Evolutionary conservation across 192 early-diverging fungal species (phyloP).

Genomic region (Linnemannia elongata): DNA sequence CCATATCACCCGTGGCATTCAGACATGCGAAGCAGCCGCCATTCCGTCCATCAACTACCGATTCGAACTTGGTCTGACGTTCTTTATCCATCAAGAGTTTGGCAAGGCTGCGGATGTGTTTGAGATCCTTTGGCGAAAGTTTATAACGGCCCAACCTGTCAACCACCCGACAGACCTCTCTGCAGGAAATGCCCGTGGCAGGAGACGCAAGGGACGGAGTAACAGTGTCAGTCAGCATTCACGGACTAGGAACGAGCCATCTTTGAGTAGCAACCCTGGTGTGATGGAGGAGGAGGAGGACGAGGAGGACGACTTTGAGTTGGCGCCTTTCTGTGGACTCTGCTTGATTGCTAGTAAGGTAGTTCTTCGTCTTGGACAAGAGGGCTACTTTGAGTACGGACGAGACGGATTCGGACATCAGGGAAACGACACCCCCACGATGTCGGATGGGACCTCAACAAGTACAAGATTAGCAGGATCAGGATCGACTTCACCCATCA

Average conservation of each 20-base stretch:
- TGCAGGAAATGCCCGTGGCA: background rate
- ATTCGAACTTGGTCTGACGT: constrained; percentile 60
- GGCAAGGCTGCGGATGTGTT: constrained; percentile 57
- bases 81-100: constrained; percentile 57
- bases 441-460: constrained; percentile 1
- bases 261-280: background rate
- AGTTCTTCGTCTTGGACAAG: constrained; percentile 40
- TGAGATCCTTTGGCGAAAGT: constrained; percentile 56
- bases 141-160: constrained; percentile 4
- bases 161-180: background rate
- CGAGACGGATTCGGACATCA: constrained; percentile 45
- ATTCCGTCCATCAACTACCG: constrained; percentile 55
- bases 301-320: constrained; percentile 58
- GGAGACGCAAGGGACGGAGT: constrained; percentile 33
- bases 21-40: constrained; percentile 49
- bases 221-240: constrained; percentile 25
- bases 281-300: constrained; percentile 28
- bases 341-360: constrained; percentile 57
- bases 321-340: constrained; percentile 60
- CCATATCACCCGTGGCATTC: constrained; percentile 54
- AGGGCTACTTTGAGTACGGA: constrained; percentile 39
- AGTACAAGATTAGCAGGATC: constrained; percentile 15
- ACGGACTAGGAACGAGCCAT: background rate
- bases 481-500: constrained; percentile 28
- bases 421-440: constrained; percentile 2